Evolutionary conservation across 257 asterid species (phyloP).

Genomic region (Mentha longifolia): DNA sequence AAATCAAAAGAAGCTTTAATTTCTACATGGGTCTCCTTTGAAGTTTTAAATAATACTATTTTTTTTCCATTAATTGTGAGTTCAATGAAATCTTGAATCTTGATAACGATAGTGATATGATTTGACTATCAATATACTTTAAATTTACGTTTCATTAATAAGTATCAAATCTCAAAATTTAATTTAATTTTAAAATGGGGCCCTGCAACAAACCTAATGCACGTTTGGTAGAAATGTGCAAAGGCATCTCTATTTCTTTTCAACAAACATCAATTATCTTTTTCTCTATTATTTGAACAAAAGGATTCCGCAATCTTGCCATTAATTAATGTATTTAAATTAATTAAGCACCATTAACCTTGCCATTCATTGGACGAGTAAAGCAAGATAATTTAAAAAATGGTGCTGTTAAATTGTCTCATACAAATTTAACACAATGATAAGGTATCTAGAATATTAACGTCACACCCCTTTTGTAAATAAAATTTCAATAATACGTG

Average conservation of each 20-base stretch:
- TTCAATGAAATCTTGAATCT: too few relatives aligned
- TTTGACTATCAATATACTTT: neutral
- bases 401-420: neutral
- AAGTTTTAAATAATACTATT: too few relatives aligned
- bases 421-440: neutral
- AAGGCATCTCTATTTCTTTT: conserved; percentile 17
- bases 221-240: neutral
- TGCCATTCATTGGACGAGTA: conserved; percentile 34
- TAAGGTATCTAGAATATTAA: conserved; percentile 32
- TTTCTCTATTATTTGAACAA: conserved; percentile 4
- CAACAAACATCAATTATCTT: conserved; percentile 9
- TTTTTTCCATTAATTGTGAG: too few relatives aligned
- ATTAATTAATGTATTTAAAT: conserved; percentile 2
- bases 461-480: neutral
- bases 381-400: conserved; percentile 32
- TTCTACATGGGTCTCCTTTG: too few relatives aligned
- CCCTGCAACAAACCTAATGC: conserved; percentile 9
- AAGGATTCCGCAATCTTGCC: conserved; percentile 33
- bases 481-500: neutral
- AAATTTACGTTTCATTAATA: neutral
- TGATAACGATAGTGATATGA: too few relatives aligned
- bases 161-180: neutral
- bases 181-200: neutral
- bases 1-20: too few relatives aligned
- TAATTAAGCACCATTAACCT: conserved; percentile 23